A percentile compares a stretch with the other conserved stretches of the same genome.
Conservation (phyloP, 2,329 filamentous ascomycete species). For the Alternaria ethzedia region DNA sequence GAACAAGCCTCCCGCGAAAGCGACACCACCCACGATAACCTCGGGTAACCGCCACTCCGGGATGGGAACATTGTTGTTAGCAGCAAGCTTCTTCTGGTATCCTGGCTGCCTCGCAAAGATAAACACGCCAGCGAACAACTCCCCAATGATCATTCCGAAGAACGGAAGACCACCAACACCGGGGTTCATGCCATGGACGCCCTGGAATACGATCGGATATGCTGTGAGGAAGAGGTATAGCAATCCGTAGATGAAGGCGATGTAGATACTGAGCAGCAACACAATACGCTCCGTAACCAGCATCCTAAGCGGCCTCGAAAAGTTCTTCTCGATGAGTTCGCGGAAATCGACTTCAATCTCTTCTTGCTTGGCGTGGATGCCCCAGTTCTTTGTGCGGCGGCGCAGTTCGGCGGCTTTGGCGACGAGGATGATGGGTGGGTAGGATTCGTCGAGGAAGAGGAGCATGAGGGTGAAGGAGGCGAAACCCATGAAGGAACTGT, state of each 20-base stretch:
- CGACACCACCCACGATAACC: slow-evolving; percentile 59
- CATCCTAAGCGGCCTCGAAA: slow-evolving; percentile 58
- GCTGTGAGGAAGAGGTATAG: slow-evolving; percentile 87
- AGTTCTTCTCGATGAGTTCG: slow-evolving; percentile 61
- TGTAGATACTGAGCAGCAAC: slow-evolving; percentile 44
- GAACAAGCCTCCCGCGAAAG: slow-evolving; percentile 50
- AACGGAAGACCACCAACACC: slow-evolving; percentile 81
- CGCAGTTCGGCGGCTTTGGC: slow-evolving; percentile 62
- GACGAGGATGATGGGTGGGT: slow-evolving; percentile 65
- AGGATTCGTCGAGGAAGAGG: slow-evolving; percentile 64
- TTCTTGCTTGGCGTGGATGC: slow-evolving; percentile 65
- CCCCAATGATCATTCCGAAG: slow-evolving; percentile 81
- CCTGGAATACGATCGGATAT: slow-evolving; percentile 80
- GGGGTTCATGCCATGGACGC: slow-evolving; percentile 71
- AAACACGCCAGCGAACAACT: slow-evolving; percentile 69
- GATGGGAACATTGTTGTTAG: slow-evolving; percentile 57
- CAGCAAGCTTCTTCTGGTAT: slow-evolving; percentile 64
- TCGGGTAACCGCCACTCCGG: slow-evolving; percentile 65
- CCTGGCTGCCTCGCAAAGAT: slow-evolving; percentile 71
- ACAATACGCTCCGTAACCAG: slow-evolving; percentile 58
- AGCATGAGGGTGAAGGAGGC: slow-evolving; percentile 57
- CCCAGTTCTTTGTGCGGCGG: slow-evolving; percentile 65
- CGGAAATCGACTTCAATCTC: slow-evolving; percentile 60
- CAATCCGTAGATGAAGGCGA: slow-evolving; percentile 63
- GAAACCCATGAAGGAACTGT: slow-evolving; percentile 60